These are phyloP conservation scores for Chionographis japonica DNA, from an alignment of 106 monocot species.

Conservation along the genomic window DNA sequence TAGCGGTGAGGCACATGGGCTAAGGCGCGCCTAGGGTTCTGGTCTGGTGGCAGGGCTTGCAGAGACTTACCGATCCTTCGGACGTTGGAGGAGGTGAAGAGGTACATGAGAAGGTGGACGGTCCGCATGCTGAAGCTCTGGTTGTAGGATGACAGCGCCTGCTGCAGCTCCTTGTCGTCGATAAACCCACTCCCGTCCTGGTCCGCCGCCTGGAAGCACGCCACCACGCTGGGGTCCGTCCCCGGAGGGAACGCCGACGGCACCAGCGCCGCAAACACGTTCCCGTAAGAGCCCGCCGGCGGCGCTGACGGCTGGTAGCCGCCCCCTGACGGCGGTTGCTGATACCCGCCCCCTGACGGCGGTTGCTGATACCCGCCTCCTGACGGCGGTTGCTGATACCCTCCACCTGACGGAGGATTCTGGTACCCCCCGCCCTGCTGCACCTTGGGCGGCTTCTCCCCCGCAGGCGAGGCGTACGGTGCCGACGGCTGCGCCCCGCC, in stretches of 20 bases:
- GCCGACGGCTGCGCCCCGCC: not conserved
- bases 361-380: slow-evolving; percentile 2
- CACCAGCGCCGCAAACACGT: slow-evolving; percentile 59
- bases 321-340: not conserved
- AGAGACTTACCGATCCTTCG: slow-evolving; percentile 73
- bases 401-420: slow-evolving; percentile 4
- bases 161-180: slow-evolving; percentile 92
- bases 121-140: slow-evolving; percentile 92
- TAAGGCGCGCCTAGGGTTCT: too few relatives aligned
- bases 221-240: slow-evolving; percentile 83
- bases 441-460: slow-evolving; percentile 23
- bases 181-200: slow-evolving; percentile 87
- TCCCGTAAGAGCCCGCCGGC: not conserved
- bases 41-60: too few relatives aligned
- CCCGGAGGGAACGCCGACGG: slow-evolving; percentile 89
- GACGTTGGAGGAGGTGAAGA: slow-evolving; percentile 79
- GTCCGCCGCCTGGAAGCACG: slow-evolving; percentile 89
- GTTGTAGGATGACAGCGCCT: slow-evolving; percentile 68
- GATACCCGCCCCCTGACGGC: not conserved
- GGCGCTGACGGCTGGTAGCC: too few relatives aligned
- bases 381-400: not conserved
- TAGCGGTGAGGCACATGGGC: too few relatives aligned
- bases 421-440: slow-evolving; percentile 4
- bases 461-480: slow-evolving; percentile 16
- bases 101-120: slow-evolving; percentile 93